Evolutionary conservation across 306 rosid species (phyloP).

Genomic region (Boehmeria nivea): DNA sequence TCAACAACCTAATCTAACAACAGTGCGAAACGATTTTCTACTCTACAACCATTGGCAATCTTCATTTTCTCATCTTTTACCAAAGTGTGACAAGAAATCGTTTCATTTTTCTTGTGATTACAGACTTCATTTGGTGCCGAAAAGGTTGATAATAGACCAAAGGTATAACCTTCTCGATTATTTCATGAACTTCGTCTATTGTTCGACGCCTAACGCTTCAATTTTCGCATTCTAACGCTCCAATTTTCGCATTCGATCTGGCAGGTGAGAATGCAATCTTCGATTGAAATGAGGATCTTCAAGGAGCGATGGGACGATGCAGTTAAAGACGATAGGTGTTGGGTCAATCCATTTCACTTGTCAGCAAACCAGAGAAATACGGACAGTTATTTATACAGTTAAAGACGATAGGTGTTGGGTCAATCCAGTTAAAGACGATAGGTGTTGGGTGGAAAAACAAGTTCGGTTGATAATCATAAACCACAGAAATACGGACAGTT

Average conservation of each 20-base stretch:
- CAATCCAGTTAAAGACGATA: constrained; percentile 31
- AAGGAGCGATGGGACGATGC: constrained; percentile 41
- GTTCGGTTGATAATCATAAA: not conserved
- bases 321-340: constrained; percentile 30
- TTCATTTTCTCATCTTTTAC: not conserved
- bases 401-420: constrained; percentile 38
- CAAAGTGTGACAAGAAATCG: too few species aligned
- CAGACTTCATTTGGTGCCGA: constrained; percentile 35
- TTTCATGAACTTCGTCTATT: too few species aligned
- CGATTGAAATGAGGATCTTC: constrained; percentile 38
- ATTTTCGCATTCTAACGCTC: not conserved
- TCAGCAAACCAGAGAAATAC: constrained; percentile 17
- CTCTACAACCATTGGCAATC: too few species aligned
- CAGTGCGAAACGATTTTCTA: too few species aligned
- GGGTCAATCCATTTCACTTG: constrained; percentile 51
- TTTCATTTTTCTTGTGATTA: constrained; percentile 20
- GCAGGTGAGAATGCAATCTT: constrained; percentile 47
- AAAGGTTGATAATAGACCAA: constrained; percentile 41
- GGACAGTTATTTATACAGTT: constrained; percentile 5
- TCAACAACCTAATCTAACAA: too few species aligned
- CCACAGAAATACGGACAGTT: constrained; percentile 10
- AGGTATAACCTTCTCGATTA: constrained; percentile 33
- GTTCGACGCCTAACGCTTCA: not conserved
- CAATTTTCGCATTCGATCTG: not conserved
- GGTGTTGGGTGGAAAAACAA: not conserved